Base-by-base conservation (phyloP, 2,329 filamentous ascomycete species). In the Remersonia thermophila region DNA sequence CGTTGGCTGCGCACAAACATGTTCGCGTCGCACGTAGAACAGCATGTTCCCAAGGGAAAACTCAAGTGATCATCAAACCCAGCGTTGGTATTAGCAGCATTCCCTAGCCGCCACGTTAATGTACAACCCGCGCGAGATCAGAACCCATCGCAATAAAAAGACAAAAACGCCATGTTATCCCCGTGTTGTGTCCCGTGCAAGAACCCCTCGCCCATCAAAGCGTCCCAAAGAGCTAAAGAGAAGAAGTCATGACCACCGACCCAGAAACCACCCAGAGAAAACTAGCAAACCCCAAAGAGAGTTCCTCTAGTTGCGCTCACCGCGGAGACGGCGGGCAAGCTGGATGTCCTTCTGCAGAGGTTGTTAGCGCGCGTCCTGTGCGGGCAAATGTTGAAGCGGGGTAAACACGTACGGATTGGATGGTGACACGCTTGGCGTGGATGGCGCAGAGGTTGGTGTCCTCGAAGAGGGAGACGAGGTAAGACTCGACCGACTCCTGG, bases 391-490 rank as follows among this genome's bases (percentile, higher is more conserved):
- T 14, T n/a, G 34, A 31, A 18, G 35, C 3, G 32, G 23, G 13
- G 36, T 37, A 31, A 31, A 33, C 43, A 61, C 62, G 51, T 54
- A 66, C 59, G 50, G 79, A 80, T 66, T 89, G 89, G 66, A 96
- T 96, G 57, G 89, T 96, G 58, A 96, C 91, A 70, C 91, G 86
- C 79, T 96, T 96, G 67, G 91, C 89, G 69, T 96, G 91, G 64
- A 96, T 94, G 58, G 91, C 89, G 69, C 89, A 96, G 36, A 94
- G 70, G 72, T 96, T 96, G 68, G 89, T 95, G 61, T 96, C 89
- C 67, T 96, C 87, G 55, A 96, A 96, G 48, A 96, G 80, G 30
- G 87, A 93, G 65, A 96, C 87, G 55, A 98, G 82, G 69, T 95
- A 96, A 2, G 91, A 93, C 73, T 98, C 91, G 49, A 94, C 87